phyloP scores from a whole-genome alignment of 2,329 filamentous ascomycete species.

The Didymella pinodella region DNA sequence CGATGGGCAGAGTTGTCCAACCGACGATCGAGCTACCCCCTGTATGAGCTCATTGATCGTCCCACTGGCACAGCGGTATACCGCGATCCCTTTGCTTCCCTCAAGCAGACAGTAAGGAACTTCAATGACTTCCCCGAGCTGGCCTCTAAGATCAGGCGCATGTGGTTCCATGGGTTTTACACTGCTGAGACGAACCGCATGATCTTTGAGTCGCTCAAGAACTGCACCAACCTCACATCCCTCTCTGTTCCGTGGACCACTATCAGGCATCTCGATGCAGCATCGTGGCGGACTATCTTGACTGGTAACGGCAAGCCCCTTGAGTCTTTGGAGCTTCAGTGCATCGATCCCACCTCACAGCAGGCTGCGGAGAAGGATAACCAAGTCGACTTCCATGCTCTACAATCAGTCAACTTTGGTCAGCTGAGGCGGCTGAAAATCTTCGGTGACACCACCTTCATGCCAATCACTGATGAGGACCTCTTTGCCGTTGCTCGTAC shows the following conservation, averaged over 20 bases:
- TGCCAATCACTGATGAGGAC: conserved; percentile 60
- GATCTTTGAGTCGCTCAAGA: conserved; percentile 58
- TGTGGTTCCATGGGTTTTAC: conserved; percentile 65
- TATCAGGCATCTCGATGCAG: conserved; percentile 57
- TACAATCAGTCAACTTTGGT: conserved; percentile 60
- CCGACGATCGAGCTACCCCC: conserved; percentile 54
- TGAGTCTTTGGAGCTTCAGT: conserved; percentile 61
- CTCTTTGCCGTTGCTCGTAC: conserved; percentile 60
- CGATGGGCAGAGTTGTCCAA: conserved; percentile 60
- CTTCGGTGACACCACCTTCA: conserved; percentile 62
- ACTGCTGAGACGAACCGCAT: conserved; percentile 59
- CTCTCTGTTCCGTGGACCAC: conserved; percentile 63
- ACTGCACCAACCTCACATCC: conserved; percentile 57
- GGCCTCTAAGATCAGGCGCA: conserved; percentile 59
- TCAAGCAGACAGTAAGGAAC: conserved; percentile 58
- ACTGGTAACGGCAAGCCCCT: conserved; percentile 55
- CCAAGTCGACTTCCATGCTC: conserved; percentile 54
- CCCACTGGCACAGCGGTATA: conserved; percentile 59
- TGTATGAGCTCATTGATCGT: conserved; percentile 59
- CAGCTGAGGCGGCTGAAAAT: conserved; percentile 61
- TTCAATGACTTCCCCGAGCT: conserved; percentile 56
- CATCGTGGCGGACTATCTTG: conserved; percentile 59
- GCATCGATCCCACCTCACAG: conserved; percentile 58
- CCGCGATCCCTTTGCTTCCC: conserved; percentile 60
- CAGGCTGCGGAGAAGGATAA: conserved; percentile 53